Evolutionary conservation across 495 filamentous ascomycete genomes (phyloP).

Genomic region (Tuber magnatum): DNA sequence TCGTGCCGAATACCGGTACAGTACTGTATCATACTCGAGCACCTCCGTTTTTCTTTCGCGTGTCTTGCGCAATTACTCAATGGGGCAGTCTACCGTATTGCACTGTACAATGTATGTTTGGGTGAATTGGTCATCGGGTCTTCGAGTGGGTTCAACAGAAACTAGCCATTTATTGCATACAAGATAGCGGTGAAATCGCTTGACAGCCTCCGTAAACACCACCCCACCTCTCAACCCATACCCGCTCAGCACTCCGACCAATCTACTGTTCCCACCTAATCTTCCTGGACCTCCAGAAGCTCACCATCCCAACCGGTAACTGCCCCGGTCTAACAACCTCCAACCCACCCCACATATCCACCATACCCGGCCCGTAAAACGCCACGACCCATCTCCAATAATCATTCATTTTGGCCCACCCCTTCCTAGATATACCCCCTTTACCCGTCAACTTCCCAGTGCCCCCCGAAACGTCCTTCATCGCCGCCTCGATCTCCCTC

Average conservation of each 20-base stretch:
- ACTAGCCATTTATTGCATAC: neutral
- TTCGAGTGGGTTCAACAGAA: neutral
- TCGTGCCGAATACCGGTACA: neutral
- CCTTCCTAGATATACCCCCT: slow-evolving; percentile 6
- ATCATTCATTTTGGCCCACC: slow-evolving; percentile 27
- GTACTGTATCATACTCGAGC: too few relatives aligned
- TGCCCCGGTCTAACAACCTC: slow-evolving; percentile 56
- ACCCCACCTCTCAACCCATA: neutral
- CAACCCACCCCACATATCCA: slow-evolving; percentile 55
- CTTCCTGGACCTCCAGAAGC: slow-evolving; percentile 52
- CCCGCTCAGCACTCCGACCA: neutral
- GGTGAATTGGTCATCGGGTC: neutral
- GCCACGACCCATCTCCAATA: slow-evolving; percentile 60
- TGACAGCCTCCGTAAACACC: neutral
- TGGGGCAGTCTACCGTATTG: too few relatives aligned
- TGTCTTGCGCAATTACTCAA: neutral
- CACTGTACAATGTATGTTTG: neutral
- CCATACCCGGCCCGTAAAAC: slow-evolving; percentile 55
- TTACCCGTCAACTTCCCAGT: neutral
- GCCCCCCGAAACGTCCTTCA: slow-evolving; percentile 5
- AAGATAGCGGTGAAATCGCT: neutral
- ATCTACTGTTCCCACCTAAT: slow-evolving; percentile 52
- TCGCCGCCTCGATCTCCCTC: slow-evolving; percentile 8
- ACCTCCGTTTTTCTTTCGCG: neutral
- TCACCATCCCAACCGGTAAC: slow-evolving; percentile 61